Evolutionary conservation across 2,329 filamentous ascomycete species (phyloP), one percentile per base, ranked within the genome.

Genomic region (Colletotrichum higginsianum): DNA sequence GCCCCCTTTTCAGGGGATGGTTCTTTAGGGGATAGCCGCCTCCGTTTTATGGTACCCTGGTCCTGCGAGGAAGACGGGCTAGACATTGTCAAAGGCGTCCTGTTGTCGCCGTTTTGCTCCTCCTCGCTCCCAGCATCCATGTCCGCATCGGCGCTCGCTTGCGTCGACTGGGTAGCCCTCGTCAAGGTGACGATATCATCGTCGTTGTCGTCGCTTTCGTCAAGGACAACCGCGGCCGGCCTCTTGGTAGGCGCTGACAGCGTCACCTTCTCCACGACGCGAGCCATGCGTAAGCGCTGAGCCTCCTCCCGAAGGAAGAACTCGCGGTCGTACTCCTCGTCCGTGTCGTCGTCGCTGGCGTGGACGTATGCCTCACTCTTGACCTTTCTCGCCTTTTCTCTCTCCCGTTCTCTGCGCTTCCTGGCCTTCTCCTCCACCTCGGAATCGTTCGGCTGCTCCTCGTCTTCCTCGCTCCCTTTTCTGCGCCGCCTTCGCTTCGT

Each of bases 261-360:
- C 16, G 49, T 21, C 61, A 23, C 77, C 26, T 73, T 77, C 1
- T 80, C 83, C 1, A 80, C 81, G 16, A 79, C 79, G 64, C 82
- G 83, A 23, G 85, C 83, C 58, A 87, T 73, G n/a, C 53, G 66
- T n/a, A 50, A 61, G 35, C 77, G 44, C 64, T 75, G 74, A 74
- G 87, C 84, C 80, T 92, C 90, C 82, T 98, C 95, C 18, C 89
- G 87, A 2, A 88, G 90, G 81, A 96, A 98, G 82, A 98, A 98
- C 23, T 89, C 90, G 26, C 85, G 81, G 61, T 87, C 86, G 18
- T 93, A 89, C 67, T 90, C 89, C 57, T 95, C 94, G 77, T 98
- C 94, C n/a, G 89, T 92, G 75, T 98, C 95, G 64, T 98, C 96
- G 79, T 98, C 96, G 75, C 93, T 94, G 47, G 92, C 91, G 69